These are phyloP conservation scores for Dactylis glomerata DNA, from an alignment of 176 grass and related monocot genomes.

Conservation along the genomic window DNA sequence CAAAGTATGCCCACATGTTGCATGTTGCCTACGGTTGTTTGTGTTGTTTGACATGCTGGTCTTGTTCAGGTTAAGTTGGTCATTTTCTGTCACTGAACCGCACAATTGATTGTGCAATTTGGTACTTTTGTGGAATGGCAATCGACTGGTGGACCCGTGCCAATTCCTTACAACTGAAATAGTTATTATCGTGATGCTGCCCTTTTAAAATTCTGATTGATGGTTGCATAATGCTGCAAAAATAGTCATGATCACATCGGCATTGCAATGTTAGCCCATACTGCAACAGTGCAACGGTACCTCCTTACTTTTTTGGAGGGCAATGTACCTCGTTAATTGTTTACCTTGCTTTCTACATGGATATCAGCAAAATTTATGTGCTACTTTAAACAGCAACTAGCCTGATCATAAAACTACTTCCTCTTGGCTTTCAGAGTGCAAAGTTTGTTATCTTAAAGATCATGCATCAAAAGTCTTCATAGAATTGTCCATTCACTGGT, in stretches of 20 bases:
- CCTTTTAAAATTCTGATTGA: neutral
- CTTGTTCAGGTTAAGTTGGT: conserved; percentile 1
- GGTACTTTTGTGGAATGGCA: neutral
- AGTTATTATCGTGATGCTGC: neutral
- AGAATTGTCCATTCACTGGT: neutral
- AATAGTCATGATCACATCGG: neutral
- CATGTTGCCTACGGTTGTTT: neutral
- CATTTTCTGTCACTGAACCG: neutral
- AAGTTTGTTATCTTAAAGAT: neutral
- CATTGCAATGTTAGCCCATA: neutral
- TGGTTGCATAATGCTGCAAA: neutral
- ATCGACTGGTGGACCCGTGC: conserved; percentile 1
- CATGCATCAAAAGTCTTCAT: neutral
- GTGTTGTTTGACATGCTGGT: neutral
- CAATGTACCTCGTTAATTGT: neutral
- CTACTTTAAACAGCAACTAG: neutral
- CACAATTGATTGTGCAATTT: neutral
- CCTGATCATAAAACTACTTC: neutral
- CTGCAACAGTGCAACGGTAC: neutral
- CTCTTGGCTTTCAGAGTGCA: neutral
- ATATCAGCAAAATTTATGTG: neutral
- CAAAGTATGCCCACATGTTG: neutral
- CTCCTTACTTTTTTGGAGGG: neutral
- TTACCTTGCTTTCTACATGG: neutral
- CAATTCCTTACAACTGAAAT: conserved; percentile 13